Percentiles rank a stretch among this genome's conserved stretches.
phyloP scores from a whole-genome alignment of 139 green algal genomes.

The Chlamydomonas schloesseri region DNA sequence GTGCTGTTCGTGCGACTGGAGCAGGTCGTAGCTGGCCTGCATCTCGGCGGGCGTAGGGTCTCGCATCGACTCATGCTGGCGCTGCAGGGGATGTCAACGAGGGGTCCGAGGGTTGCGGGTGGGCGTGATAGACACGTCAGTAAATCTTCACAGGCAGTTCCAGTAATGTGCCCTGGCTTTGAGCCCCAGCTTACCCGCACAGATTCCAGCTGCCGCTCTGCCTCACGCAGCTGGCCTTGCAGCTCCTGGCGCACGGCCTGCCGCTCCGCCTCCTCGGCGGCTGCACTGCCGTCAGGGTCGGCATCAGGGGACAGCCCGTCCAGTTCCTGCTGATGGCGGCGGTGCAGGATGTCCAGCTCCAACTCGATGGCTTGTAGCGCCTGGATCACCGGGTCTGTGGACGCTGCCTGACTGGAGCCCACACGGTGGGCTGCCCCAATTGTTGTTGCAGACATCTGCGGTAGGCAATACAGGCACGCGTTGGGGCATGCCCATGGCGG shows the following conservation, averaged over 20 bases:
- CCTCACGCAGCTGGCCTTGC: background rate
- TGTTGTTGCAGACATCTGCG: too few relatives aligned
- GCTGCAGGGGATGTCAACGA: too few relatives aligned
- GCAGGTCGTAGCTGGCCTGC: constrained; percentile 10
- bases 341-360: background rate
- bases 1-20: background rate
- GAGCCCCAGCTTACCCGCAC: background rate
- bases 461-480: too few relatives aligned
- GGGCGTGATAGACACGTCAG: too few relatives aligned
- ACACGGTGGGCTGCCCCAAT: too few relatives aligned
- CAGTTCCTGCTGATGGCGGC: background rate
- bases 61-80: background rate
- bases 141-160: too few relatives aligned
- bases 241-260: background rate
- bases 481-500: too few relatives aligned
- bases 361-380: background rate
- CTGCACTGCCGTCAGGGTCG: background rate
- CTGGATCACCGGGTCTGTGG: background rate
- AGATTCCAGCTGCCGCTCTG: background rate
- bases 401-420: background rate
- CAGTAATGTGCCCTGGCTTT: too few relatives aligned
- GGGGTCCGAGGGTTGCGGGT: too few relatives aligned
- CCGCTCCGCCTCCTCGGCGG: background rate
- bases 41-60: constrained; percentile 4
- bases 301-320: background rate